Evolutionary conservation across 495 filamentous ascomycete species (phyloP).

Genomic region (Daldinia loculata): DNA sequence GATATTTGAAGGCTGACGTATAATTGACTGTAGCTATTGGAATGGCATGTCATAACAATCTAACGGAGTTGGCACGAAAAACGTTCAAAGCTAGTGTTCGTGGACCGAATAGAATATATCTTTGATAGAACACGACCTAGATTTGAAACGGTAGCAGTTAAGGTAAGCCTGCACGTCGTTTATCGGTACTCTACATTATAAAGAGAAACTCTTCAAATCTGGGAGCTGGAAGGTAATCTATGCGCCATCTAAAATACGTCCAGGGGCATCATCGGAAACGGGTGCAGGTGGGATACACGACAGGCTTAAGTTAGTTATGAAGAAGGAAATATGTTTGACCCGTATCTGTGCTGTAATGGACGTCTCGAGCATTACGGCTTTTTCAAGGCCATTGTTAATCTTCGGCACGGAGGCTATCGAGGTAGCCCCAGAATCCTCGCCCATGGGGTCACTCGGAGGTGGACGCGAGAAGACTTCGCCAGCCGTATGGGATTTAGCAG

Average conservation of each 20-base stretch:
- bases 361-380: slow-evolving; percentile 80
- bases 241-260: background rate
- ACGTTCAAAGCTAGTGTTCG: background rate
- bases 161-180: background rate
- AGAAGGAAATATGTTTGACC: slow-evolving; percentile 70
- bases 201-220: background rate
- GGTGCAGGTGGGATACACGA: background rate
- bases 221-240: background rate
- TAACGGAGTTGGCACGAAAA: background rate
- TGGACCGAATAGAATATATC: background rate
- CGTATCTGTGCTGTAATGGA: slow-evolving; percentile 94
- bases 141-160: background rate
- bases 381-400: slow-evolving; percentile 75
- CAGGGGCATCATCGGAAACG: background rate
- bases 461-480: slow-evolving; percentile 59
- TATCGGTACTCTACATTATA: background rate
- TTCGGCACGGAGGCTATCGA: slow-evolving; percentile 64
- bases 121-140: background rate
- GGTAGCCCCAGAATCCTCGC: slow-evolving; percentile 63
- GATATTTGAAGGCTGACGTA: too few relatives aligned
- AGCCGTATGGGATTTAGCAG: slow-evolving; percentile 49
- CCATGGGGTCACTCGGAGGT: slow-evolving; percentile 56
- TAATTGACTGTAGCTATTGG: background rate
- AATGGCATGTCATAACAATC: background rate
- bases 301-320: background rate